Evolutionary conservation across 208 protist genomes (phyloP), one percentile per base, ranked within the genome.

Genomic region (Acanthamoeba culbertsoni): DNA sequence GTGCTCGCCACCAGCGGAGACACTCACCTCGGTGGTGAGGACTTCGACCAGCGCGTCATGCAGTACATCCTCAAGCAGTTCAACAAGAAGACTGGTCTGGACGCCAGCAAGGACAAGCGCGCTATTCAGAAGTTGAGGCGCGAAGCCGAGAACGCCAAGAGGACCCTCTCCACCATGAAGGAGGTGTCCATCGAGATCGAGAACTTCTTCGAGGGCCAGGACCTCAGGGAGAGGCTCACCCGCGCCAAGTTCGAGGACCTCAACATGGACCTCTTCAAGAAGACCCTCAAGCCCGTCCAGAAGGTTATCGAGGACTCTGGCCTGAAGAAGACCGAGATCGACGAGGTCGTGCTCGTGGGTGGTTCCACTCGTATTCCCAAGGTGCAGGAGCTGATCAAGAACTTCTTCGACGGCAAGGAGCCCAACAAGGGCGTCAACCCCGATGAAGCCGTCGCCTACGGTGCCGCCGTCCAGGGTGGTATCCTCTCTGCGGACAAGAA

Each of bases 391-490:
- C 95, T 99, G 12, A 95, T 99, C 90, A 98, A 97, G 84, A 98
- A 99, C 65, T 99, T 98, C 96, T 99, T 99, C 96, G 96, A 98
- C 91, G 98, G 98, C 68, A 98, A 98, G 93, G 97, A 99, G 91
- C 97, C 96, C 65, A 97, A 94, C 94, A 96, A 95, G 88, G 97
- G 96, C 65, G 98, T 99, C 96, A 99, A 99, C 96, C 99, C 98
- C 93, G 99, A 99, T 96, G 99, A 99, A 96, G 98, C 99, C 43
- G 99, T 99, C 31, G 99, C 99, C 33, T 99, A 98, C 95, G 99
- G 99, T 95, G 99, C 99, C 5, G 98, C 99, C 16, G 98, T 99
- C 23, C 98, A 99, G 97, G 99, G 97, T 71, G 99, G 97, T 91
- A 97, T 99, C 51, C 97, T 99, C 57, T 43, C 68, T 3, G 18